Percentiles rank a stretch among this genome's conserved stretches.
Conservation (phyloP, 345 rosid species). For the Lepidium aucheri region DNA sequence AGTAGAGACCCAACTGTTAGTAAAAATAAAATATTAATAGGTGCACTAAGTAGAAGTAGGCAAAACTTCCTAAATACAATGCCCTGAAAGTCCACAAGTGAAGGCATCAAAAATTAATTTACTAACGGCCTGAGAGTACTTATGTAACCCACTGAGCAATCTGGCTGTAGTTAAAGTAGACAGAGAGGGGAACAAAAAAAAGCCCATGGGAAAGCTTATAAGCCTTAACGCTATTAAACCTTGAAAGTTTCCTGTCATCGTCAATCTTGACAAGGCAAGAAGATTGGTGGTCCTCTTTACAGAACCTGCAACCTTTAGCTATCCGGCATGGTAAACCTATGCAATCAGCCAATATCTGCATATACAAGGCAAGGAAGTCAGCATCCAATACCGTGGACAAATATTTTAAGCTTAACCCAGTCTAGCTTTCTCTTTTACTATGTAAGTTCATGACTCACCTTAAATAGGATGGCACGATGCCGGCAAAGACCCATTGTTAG, state of each 20-base stretch:
- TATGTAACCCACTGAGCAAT: neutral
- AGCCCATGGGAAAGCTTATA: neutral
- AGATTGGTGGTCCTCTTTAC: constrained; percentile 71
- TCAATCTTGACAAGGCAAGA: constrained; percentile 91
- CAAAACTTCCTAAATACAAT: neutral
- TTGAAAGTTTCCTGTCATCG: constrained; percentile 56
- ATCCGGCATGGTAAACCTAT: constrained; percentile 97
- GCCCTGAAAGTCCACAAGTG: neutral
- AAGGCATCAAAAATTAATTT: neutral
- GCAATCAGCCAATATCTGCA: constrained; percentile 93
- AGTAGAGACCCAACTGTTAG: constrained; percentile 17
- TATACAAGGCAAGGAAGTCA: constrained; percentile 2
- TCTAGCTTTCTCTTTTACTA: neutral
- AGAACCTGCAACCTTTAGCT: constrained; percentile 90
- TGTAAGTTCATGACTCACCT: constrained; percentile 37
- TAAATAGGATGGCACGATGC: constrained; percentile 92
- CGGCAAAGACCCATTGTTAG: constrained; percentile 81
- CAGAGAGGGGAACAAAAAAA: neutral
- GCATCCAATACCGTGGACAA: neutral
- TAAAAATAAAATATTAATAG: neutral
- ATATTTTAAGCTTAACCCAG: neutral
- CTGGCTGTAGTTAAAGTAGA: neutral
- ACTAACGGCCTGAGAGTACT: constrained; percentile 1
- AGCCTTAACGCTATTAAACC: constrained; percentile 34
- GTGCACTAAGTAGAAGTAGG: neutral